A percentile compares a stretch with the other conserved stretches of the same genome.
Evolutionary conservation across 2,329 filamentous ascomycete species (phyloP).

Genomic region (Colletotrichum lupini): DNA sequence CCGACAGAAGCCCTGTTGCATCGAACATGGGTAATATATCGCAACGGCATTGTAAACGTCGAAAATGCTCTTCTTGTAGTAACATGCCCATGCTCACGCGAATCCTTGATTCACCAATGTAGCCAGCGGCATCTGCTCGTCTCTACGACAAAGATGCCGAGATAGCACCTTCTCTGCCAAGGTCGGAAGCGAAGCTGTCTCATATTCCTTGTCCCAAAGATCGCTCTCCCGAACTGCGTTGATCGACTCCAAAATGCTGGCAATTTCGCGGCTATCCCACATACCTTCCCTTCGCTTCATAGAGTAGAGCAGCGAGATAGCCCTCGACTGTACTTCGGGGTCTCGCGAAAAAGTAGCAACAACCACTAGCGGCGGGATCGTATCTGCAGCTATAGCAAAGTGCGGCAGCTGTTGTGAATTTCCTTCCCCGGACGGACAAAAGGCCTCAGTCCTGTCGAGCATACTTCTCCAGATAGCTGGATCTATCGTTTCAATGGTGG

Average conservation of each 20-base stretch:
- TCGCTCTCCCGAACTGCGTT: too few species aligned
- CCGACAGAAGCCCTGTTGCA: background rate
- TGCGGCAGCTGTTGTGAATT: background rate
- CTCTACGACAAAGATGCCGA: too few species aligned
- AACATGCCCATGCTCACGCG: too few species aligned
- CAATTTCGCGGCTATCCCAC: constrained; percentile 38
- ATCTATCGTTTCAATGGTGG: background rate
- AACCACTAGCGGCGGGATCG: constrained; percentile 8
- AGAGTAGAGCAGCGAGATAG: constrained; percentile 32
- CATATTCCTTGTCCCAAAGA: too few species aligned
- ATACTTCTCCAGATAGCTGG: background rate
- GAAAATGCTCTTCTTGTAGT: background rate
- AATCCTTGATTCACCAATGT: too few species aligned
- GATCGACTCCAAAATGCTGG: too few species aligned
- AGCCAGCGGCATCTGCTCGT: too few species aligned
- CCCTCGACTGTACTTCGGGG: background rate
- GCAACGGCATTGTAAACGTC: background rate
- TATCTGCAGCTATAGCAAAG: constrained; percentile 12
- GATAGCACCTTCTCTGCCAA: too few species aligned
- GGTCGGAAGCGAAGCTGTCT: too few species aligned
- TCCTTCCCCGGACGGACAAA: background rate
- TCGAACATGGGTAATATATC: background rate
- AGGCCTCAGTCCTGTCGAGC: background rate
- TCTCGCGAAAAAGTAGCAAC: background rate
- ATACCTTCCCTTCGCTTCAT: constrained; percentile 38